Conservation (phyloP, 2,329 filamentous ascomycete species). For the Sphaerulina musiva region DNA sequence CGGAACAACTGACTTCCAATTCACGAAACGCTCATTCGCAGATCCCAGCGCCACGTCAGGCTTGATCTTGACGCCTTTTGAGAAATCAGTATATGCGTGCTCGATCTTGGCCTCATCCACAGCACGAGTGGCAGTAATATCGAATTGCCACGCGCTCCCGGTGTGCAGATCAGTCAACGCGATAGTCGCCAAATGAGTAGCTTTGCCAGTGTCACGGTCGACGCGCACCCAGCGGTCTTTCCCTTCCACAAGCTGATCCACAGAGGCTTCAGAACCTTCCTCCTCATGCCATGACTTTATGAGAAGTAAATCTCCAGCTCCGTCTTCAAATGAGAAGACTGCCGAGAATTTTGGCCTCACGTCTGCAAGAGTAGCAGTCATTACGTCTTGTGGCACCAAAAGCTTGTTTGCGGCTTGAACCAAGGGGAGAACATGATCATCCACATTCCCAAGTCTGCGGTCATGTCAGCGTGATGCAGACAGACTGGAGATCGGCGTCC, state of each 20-base stretch:
- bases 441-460: conserved; percentile 26
- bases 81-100: conserved; percentile 15
- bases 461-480: conserved; percentile 6
- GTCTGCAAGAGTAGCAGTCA: conserved; percentile 20
- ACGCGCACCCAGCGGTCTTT: conserved; percentile 26
- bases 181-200: conserved; percentile 26
- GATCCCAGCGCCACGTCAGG: not conserved
- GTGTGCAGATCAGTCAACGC: conserved; percentile 25
- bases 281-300: conserved; percentile 25
- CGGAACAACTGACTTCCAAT: conserved; percentile 11
- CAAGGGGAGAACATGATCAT: conserved; percentile 16
- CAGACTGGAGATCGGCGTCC: conserved; percentile 1
- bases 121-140: conserved; percentile 20
- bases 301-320: conserved; percentile 23
- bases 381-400: conserved; percentile 22
- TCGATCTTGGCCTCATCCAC: conserved; percentile 20
- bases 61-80: conserved; percentile 19
- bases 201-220: conserved; percentile 20
- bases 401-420: conserved; percentile 21
- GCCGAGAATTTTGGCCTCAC: conserved; percentile 28
- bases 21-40: conserved; percentile 16
- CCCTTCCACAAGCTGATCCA: conserved; percentile 1
- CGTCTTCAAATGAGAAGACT: conserved; percentile 27
- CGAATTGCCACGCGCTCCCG: conserved; percentile 32
- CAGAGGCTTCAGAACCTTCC: not conserved